Conservation (phyloP, 176 grass and related monocot genomes). For the Hordeum marinum region DNA sequence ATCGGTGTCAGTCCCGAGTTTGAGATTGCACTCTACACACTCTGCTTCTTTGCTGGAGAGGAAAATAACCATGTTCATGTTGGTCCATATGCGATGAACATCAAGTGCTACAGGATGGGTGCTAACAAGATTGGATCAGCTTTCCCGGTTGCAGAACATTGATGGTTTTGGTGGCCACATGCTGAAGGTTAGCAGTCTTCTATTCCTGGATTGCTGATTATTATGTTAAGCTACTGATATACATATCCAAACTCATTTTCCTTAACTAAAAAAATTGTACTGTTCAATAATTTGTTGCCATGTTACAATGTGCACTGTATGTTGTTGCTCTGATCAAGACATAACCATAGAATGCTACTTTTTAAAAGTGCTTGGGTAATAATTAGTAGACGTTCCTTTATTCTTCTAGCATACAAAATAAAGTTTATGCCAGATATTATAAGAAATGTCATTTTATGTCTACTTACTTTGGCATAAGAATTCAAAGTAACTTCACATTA, state of each 20-base stretch:
- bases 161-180: constrained; percentile 21
- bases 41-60: constrained; percentile 79
- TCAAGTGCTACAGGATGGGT: constrained; percentile 87
- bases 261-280: background rate
- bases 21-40: constrained; percentile 84
- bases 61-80: constrained; percentile 77
- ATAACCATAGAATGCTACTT: background rate
- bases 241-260: background rate
- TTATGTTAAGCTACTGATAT: background rate
- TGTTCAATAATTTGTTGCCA: background rate
- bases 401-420: background rate
- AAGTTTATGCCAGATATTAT: background rate
- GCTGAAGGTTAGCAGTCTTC: background rate
- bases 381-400: background rate
- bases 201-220: background rate
- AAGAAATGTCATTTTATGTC: background rate
- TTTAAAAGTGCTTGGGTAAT: too few species aligned
- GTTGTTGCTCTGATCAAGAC: constrained; percentile 7
- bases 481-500: background rate
- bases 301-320: background rate
- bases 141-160: constrained; percentile 77
- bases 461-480: background rate
- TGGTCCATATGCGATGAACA: constrained; percentile 70
- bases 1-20: constrained; percentile 95
- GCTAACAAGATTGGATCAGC: constrained; percentile 80